phyloP scores from a whole-genome alignment of 306 rosid species.

The Hippophae tibetana region DNA sequence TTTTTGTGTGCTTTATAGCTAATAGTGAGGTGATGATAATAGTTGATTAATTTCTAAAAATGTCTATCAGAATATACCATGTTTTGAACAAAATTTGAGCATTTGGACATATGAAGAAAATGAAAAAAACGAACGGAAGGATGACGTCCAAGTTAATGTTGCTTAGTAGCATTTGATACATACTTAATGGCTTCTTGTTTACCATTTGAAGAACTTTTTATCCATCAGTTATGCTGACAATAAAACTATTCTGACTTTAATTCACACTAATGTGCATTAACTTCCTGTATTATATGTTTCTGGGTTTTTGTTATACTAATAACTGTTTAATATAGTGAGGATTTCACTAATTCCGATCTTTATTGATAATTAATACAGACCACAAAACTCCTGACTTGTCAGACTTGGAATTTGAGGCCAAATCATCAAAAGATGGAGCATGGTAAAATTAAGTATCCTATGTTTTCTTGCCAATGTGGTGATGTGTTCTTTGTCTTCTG shows the following conservation, averaged over 20 bases:
- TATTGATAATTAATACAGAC: constrained; percentile 23
- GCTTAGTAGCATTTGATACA: too few species aligned
- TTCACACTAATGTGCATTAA: too few species aligned
- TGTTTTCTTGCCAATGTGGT: neutral
- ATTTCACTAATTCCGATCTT: constrained; percentile 15
- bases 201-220: too few species aligned
- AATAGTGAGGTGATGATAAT: neutral
- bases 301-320: neutral
- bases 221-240: too few species aligned
- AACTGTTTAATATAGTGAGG: constrained; percentile 7
- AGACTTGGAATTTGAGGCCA: constrained; percentile 84
- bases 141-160: too few species aligned
- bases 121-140: too few species aligned
- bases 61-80: constrained; percentile 1
- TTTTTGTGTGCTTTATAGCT: neutral
- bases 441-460: constrained; percentile 42
- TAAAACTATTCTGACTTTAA: too few species aligned
- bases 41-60: neutral
- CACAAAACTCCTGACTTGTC: constrained; percentile 39
- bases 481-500: neutral
- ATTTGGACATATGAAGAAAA: too few species aligned
- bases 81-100: neutral
- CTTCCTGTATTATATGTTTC: constrained; percentile 4
- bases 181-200: too few species aligned
- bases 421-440: constrained; percentile 87